Percentiles rank a stretch among this genome's conserved stretches.
phyloP scores from a whole-genome alignment of 805 yeast genomes.

The Starmerella cellae region DNA sequence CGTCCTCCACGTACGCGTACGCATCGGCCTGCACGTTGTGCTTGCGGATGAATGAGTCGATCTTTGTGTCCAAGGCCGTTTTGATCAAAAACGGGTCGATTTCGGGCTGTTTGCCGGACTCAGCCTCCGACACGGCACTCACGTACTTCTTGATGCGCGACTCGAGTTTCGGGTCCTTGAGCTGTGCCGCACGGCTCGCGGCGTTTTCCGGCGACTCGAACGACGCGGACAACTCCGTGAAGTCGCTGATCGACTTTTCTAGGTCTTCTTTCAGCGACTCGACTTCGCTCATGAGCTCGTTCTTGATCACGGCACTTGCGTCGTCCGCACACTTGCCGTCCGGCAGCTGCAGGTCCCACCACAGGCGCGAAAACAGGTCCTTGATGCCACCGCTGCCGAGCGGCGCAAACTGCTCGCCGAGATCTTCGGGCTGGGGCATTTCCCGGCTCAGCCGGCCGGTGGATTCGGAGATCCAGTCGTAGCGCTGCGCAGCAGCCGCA shows the following conservation, averaged over 20 bases:
- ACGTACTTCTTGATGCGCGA: slow-evolving; percentile 33
- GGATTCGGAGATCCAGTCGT: slow-evolving; percentile 55
- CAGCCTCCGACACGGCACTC: slow-evolving; percentile 15
- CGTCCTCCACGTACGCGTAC: slow-evolving; percentile 66
- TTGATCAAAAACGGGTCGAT: slow-evolving; percentile 71
- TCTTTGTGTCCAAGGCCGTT: slow-evolving; percentile 56
- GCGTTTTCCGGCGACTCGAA: slow-evolving; percentile 50
- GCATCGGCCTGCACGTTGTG: slow-evolving; percentile 85
- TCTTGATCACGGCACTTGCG: slow-evolving; percentile 45
- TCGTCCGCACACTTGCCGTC: slow-evolving; percentile 39
- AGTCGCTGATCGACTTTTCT: slow-evolving; percentile 74
- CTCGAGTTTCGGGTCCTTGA: slow-evolving; percentile 23
- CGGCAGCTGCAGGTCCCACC: slow-evolving; percentile 41
- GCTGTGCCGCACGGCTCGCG: slow-evolving; percentile 21
- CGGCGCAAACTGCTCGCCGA: slow-evolving; percentile 42
- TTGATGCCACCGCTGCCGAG: slow-evolving; percentile 69
- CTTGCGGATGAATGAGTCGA: slow-evolving; percentile 63
- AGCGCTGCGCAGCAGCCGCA: slow-evolving; percentile 24
- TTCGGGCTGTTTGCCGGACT: slow-evolving; percentile 13
- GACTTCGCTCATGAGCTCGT: slow-evolving; percentile 49
- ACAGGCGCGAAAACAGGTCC: slow-evolving; percentile 60
- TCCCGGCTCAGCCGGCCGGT: slow-evolving; percentile 24
- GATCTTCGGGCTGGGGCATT: slow-evolving; percentile 8
- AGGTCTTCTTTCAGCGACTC: slow-evolving; percentile 64
- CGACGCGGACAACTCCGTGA: slow-evolving; percentile 57